Conservation (phyloP, 1,284 basidiomycete genomes). For the Papiliotrema terrestris region DNA sequence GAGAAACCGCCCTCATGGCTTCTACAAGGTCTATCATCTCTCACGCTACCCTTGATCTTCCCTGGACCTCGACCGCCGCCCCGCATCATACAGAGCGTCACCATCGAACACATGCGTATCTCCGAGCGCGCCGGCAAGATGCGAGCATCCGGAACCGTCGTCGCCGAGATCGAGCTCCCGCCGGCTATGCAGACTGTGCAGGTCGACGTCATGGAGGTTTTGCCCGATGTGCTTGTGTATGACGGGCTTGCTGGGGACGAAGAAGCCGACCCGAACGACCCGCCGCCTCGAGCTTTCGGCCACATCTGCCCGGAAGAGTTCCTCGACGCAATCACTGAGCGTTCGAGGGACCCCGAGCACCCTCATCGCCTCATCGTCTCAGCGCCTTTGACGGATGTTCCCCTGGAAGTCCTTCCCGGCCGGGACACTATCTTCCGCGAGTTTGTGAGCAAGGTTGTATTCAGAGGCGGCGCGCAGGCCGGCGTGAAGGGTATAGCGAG, state of each 20-base stretch:
- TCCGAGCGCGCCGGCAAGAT: slow-evolving; percentile 36
- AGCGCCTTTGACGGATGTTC: slow-evolving; percentile 40
- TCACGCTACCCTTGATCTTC: slow-evolving; percentile 36
- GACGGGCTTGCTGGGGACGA: slow-evolving; percentile 33
- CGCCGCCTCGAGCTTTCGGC: slow-evolving; percentile 26
- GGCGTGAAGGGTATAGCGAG: slow-evolving; percentile 43
- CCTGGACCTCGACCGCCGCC: slow-evolving; percentile 42
- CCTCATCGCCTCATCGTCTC: slow-evolving; percentile 33
- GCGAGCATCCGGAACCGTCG: slow-evolving; percentile 39
- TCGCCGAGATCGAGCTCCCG: slow-evolving; percentile 42
- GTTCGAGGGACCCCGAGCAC: slow-evolving; percentile 14
- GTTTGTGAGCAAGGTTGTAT: slow-evolving; percentile 47
- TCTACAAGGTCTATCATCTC: slow-evolving; percentile 25
- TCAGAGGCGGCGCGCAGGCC: slow-evolving; percentile 46
- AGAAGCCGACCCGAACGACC: slow-evolving; percentile 5
- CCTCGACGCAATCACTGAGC: slow-evolving; percentile 20
- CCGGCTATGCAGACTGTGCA: slow-evolving; percentile 27
- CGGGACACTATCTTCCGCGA: slow-evolving; percentile 38
- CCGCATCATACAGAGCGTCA: slow-evolving; percentile 41
- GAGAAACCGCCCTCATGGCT: slow-evolving; percentile 34
- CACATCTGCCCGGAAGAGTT: slow-evolving; percentile 30
- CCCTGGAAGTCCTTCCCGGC: slow-evolving; percentile 42
- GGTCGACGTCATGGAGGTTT: slow-evolving; percentile 35
- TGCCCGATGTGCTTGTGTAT: slow-evolving; percentile 45
- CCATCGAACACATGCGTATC: slow-evolving; percentile 46